phyloP scores from a whole-genome alignment of 164 flowering plant species.

The Litsea cubeba region DNA sequence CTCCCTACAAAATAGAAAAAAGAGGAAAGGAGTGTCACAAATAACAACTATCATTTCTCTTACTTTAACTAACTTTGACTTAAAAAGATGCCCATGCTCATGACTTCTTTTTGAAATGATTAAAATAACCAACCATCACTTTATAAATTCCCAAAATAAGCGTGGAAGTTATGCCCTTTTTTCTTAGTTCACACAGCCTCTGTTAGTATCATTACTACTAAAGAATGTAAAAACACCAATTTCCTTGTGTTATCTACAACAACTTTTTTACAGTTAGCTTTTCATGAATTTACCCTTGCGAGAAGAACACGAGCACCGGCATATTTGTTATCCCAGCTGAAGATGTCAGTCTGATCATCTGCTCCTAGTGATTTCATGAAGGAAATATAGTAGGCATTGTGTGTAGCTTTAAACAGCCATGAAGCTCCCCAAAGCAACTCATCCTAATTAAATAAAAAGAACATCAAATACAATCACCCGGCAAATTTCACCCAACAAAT shows the following conservation, averaged over 20 bases:
- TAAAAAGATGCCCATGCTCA: too few relatives aligned
- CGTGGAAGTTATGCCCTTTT: too few relatives aligned
- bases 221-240: too few relatives aligned
- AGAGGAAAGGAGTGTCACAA: background rate
- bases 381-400: conserved; percentile 43
- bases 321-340: conserved; percentile 93
- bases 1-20: conserved; percentile 30
- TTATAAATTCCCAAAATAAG: too few relatives aligned
- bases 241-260: too few relatives aligned
- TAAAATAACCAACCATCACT: background rate
- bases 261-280: too few relatives aligned
- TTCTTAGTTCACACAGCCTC: too few relatives aligned
- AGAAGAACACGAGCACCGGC: conserved; percentile 83
- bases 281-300: conserved; percentile 53
- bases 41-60: background rate
- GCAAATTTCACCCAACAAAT: background rate
- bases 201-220: too few relatives aligned
- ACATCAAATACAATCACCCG: background rate
- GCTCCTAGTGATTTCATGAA: conserved; percentile 50
- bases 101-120: background rate
- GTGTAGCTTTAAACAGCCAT: conserved; percentile 78
- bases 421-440: conserved; percentile 91
- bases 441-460: conserved; percentile 41
- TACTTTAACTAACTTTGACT: too few relatives aligned
- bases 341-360: conserved; percentile 48